Evolutionary conservation across 2,329 filamentous ascomycete genomes (phyloP).

Genomic region (Phialemoniopsis sp.): DNA sequence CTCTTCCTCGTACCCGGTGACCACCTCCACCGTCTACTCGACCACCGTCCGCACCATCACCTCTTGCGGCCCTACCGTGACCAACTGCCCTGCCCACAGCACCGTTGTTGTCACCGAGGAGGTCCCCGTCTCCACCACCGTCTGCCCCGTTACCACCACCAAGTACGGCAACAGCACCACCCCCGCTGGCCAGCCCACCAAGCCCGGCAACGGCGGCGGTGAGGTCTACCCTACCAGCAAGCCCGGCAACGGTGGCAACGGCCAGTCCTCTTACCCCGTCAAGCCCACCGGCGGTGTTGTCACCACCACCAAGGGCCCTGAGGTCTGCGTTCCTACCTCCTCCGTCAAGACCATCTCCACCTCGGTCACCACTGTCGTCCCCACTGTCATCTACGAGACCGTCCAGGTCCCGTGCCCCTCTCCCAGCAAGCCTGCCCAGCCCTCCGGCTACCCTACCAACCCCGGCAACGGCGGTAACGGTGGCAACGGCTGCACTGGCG

Average conservation of each 20-base stretch:
- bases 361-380: constrained; percentile 51
- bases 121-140: constrained; percentile 38
- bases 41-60: constrained; percentile 59
- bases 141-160: constrained; percentile 24
- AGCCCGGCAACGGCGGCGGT: constrained; percentile 8
- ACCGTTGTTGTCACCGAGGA: constrained; percentile 31
- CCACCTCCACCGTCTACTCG: constrained; percentile 48
- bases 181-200: constrained; percentile 15
- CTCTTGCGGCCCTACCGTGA: constrained; percentile 54
- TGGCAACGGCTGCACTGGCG: constrained; percentile 18
- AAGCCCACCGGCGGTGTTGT: constrained; percentile 15
- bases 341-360: constrained; percentile 50
- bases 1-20: constrained; percentile 24
- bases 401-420: constrained; percentile 36
- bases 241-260: background rate
- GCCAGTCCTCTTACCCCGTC: background rate
- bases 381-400: constrained; percentile 49
- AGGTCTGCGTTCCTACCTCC: constrained; percentile 21
- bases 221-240: constrained; percentile 14
- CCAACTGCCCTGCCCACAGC: constrained; percentile 53
- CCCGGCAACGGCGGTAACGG: constrained; percentile 16
- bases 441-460: constrained; percentile 16
- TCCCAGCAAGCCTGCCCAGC: constrained; percentile 11
- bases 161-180: constrained; percentile 11
- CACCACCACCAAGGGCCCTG: constrained; percentile 6